phyloP scores from a whole-genome alignment of 352 stramenopile genomes.

The Pythium apleroticum region DNA sequence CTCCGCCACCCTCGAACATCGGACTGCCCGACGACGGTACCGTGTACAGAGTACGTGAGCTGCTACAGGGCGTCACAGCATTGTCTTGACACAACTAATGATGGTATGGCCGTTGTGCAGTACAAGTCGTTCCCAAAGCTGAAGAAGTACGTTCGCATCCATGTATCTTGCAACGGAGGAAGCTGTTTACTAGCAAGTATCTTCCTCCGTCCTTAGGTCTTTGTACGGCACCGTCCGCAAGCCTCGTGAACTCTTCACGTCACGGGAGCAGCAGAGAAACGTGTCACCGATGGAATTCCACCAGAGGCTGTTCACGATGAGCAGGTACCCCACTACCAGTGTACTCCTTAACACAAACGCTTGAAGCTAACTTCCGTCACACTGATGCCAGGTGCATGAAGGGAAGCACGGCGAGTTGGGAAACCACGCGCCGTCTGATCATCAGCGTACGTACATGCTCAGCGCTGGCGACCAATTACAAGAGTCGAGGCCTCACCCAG shows the following conservation, averaged over 20 bases:
- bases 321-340: too few relatives aligned
- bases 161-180: too few relatives aligned
- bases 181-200: too few relatives aligned
- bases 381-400: conserved; percentile 40
- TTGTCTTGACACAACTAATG: background rate
- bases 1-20: conserved; percentile 75
- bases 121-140: conserved; percentile 79
- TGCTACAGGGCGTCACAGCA: background rate
- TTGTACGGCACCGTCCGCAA: conserved; percentile 77
- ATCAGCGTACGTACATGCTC: conserved; percentile 41
- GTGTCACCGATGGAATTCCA: conserved; percentile 73
- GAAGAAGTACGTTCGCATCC: conserved; percentile 85
- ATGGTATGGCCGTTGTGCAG: conserved; percentile 25
- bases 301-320: conserved; percentile 64
- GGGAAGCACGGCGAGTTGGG: conserved; percentile 58
- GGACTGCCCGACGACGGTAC: conserved; percentile 76
- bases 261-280: conserved; percentile 72
- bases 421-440: conserved; percentile 62
- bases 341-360: too few relatives aligned
- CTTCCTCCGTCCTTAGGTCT: conserved; percentile 27
- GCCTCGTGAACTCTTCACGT: conserved; percentile 68
- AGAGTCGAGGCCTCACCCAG: background rate
- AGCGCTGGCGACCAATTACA: background rate
- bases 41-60: conserved; percentile 60
- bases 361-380: too few relatives aligned